Evolutionary conservation across 305 asterid genomes (phyloP).

Genomic region (Fraxinus angustifolia): DNA sequence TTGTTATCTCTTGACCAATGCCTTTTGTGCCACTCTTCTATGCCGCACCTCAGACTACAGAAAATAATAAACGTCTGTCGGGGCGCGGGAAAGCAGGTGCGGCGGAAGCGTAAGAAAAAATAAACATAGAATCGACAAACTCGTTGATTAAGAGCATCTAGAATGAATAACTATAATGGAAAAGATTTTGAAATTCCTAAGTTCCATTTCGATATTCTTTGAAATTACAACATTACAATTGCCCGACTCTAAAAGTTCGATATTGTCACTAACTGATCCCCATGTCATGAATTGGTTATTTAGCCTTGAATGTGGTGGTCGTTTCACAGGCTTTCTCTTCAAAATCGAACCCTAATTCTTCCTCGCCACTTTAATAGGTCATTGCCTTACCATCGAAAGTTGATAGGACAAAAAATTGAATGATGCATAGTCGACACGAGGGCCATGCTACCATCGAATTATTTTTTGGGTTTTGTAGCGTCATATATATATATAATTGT

Average conservation of each 20-base stretch:
- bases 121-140: background rate
- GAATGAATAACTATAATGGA: background rate
- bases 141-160: background rate
- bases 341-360: background rate
- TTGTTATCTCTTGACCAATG: conserved; percentile 58
- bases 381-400: background rate
- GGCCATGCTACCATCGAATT: background rate
- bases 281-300: no score
- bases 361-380: background rate
- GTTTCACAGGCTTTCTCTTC: background rate
- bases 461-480: background rate
- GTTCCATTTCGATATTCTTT: background rate
- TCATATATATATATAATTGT: background rate
- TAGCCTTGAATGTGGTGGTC: background rate
- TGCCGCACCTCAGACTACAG: conserved; percentile 21
- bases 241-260: background rate
- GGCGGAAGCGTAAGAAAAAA: background rate
- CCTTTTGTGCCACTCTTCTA: conserved; percentile 35
- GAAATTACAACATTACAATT: background rate
- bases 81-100: background rate
- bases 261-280: background rate
- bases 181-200: background rate
- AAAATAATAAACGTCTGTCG: background rate
- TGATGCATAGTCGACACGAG: background rate
- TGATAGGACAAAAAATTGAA: background rate